These are phyloP conservation scores for Alternaria tenuissima DNA, from an alignment of 2,329 filamentous ascomycete genomes.

Conservation along the genomic window DNA sequence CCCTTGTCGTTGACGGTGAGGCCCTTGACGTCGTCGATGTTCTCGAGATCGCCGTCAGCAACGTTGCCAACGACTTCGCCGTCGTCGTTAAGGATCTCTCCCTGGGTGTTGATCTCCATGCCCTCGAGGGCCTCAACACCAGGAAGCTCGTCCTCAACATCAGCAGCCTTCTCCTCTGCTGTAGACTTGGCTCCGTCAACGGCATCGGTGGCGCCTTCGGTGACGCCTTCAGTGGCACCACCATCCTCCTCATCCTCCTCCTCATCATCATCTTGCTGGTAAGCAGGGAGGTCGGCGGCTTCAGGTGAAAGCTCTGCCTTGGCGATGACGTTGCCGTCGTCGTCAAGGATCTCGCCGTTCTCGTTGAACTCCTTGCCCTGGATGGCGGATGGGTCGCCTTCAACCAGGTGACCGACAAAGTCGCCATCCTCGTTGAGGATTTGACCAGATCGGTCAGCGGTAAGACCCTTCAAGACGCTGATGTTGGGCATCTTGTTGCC, in stretches of 20 bases:
- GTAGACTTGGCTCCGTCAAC: conserved; percentile 45
- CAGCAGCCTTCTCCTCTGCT: conserved; percentile 44
- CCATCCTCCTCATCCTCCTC: conserved; percentile 42
- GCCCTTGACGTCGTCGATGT: conserved; percentile 56
- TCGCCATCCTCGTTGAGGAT: conserved; percentile 62
- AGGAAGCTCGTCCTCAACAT: conserved; percentile 59
- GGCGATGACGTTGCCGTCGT: conserved; percentile 63
- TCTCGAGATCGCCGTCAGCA: conserved; percentile 53
- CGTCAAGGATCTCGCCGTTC: conserved; percentile 64
- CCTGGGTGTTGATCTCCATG: conserved; percentile 60
- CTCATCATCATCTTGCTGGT: conserved; percentile 28
- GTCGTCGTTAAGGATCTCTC: conserved; percentile 59
- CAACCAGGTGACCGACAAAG: conserved; percentile 57
- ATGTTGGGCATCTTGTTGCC: conserved; percentile 54
- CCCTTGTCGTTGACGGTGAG: conserved; percentile 61
- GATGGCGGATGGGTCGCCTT: conserved; percentile 59
- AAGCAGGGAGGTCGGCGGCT: conserved; percentile 50
- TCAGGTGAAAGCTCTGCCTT: conserved; percentile 61
- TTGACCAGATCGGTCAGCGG: conserved; percentile 56
- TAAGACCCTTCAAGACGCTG: conserved; percentile 58
- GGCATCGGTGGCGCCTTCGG: conserved; percentile 23
- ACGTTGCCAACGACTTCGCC: conserved; percentile 61
- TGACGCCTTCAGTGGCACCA: conserved; percentile 33
- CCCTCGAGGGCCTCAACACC: conserved; percentile 62
- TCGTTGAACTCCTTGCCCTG: conserved; percentile 60